Conservation (phyloP, 2,329 filamentous ascomycete genomes). For the Chalara sp. region DNA sequence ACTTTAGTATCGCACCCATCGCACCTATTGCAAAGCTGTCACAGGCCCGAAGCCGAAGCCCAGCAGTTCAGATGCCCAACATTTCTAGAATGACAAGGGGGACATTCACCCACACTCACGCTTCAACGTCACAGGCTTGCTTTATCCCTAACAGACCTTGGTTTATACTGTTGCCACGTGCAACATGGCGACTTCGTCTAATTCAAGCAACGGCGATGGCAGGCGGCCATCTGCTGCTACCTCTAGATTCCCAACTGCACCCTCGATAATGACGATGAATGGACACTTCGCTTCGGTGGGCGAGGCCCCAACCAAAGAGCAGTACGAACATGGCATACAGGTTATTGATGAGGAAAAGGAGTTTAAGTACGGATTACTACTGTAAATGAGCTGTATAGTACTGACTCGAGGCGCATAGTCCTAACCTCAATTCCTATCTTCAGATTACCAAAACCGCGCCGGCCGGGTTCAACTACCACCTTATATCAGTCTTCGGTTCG, state of each 20-base stretch:
- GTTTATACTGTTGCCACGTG: too few relatives aligned
- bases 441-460: slow-evolving; percentile 71
- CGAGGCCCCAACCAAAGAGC: slow-evolving; percentile 53
- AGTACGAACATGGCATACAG: slow-evolving; percentile 91
- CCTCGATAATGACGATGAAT: slow-evolving; percentile 52
- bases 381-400: not conserved
- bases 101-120: not conserved
- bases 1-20: too few relatives aligned
- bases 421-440: slow-evolving; percentile 76
- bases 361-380: slow-evolving; percentile 68
- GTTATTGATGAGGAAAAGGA: slow-evolving; percentile 94
- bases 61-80: too few relatives aligned
- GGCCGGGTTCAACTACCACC: slow-evolving; percentile 96
- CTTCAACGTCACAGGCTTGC: not conserved
- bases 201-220: slow-evolving; percentile 16
- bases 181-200: slow-evolving; percentile 8
- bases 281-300: slow-evolving; percentile 73
- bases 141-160: not conserved
- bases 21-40: too few relatives aligned
- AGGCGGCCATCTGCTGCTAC: slow-evolving; percentile 22
- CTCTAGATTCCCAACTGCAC: slow-evolving; percentile 23
- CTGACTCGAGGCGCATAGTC: slow-evolving; percentile 39
- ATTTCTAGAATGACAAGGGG: too few relatives aligned
- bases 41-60: too few relatives aligned
- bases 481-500: slow-evolving; percentile 97